Base-by-base conservation (phyloP, 1,284 basidiomycete genomes). In the Puccinia novopanici region DNA sequence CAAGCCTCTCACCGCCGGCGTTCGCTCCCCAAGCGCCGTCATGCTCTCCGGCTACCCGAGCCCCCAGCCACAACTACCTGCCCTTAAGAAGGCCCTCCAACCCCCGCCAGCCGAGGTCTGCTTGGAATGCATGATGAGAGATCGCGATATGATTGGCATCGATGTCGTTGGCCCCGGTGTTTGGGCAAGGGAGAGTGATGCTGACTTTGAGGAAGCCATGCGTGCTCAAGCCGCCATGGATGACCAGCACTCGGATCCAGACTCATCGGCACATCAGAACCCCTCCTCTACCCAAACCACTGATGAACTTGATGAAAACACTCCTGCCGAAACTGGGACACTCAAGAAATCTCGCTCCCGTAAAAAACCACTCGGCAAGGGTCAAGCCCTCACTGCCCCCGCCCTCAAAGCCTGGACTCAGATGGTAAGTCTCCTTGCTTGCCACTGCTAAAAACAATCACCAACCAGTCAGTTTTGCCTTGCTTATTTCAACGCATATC, bases 41-140 rank as follows among this genome's bases (percentile, higher is more conserved):
- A 48, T 48, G 34, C 27, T 42, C 27, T 54, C 57, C 12, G 59
- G 82, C 82, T 55, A 82, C 61, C 37, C 61, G 6, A 52, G 52
- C 65, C 27, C 17, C 9, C 34, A 34, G 19, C n/a, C 68, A 6
- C 27, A 24, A 24, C 19, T 30, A 45, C 3, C 72, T 55, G 17
- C 57, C 37, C 75, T n/a, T 50, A 82, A 87, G 85, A 86, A 84
- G 81, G 86, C 22, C 85, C 89, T 87, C 52, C 30, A 72, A 19
- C 57, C 59, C 63, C 84, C 84, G 10, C 85, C 84, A 72, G 87
- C 87, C 70, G 95, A 98, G 86, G 88, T 98, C 61, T 99, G 96
- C 84, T 89, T 98, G 70, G 96, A 99, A 87, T 99, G 96, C 86
- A 93, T 97, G 84, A 99, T 99, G 96, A 91, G 96, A 61, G 96